Base-by-base conservation (phyloP, 1,139 yeast genomes). In the Ogataea hybrid region DNA sequence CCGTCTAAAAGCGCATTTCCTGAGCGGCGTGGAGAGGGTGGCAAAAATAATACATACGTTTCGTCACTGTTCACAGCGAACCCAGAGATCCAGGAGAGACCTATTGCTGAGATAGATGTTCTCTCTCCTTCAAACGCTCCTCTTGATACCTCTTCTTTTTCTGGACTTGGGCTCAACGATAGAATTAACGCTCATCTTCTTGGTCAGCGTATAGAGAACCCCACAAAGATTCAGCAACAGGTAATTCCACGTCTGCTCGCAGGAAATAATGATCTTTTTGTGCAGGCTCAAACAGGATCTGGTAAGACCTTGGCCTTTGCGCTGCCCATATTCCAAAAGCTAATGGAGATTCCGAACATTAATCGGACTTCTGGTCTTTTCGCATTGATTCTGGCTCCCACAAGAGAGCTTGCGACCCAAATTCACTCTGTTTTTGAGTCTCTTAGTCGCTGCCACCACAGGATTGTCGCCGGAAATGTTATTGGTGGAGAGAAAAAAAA, bases 401-500 rank as follows among this genome's bases (percentile, higher is more conserved):
- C 98, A 0, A 76, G 98, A 61, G 98, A 92, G 64, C 72, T 92
- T 57, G 96, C 97, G 0, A 79, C 81, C n/a, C 98, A 92, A 62
- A 90, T 92, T 35, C 84, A 86, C 58, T 71, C 84, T 2, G 96
- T 90, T 4, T 70, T 88, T 52, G 92, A 84, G 53, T 72, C 77
- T 1, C 63, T 90, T 21, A 69, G 80, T 28, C 74, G 84, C 41
- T 80, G 92, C 55, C 82, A 90, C 60, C 92, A 84, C 57, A 77
- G 83, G 61, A 72, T 89, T 30, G 96, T 89, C 5, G 96, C 97
- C 0, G 96, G 97, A 29, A 79, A 89, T 28, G 94, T 89, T 17
- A 87, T 89, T 63, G 97, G 97, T 52, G 97, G 97, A 37, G 97
- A 89, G 59, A 87, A 88, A 73, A 88, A 88, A 61, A 90, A 89